A percentile compares a stretch with the other conserved stretches of the same genome.
phyloP scores from a whole-genome alignment of 306 rosid genomes.

The Acacia confusa region DNA sequence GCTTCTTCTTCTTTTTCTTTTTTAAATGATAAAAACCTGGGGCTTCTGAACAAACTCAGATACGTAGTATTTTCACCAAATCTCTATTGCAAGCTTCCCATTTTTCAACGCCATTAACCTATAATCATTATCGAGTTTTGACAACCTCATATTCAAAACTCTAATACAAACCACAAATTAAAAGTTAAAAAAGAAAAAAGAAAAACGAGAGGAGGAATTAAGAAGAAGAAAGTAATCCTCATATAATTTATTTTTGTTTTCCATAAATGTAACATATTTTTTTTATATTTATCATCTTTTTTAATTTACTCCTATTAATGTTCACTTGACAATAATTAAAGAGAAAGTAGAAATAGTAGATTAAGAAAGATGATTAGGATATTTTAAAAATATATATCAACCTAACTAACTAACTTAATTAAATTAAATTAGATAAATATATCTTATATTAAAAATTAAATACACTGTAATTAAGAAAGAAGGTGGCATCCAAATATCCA shows the following conservation, averaged over 20 bases:
- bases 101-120: background rate
- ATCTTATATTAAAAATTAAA: too few species aligned
- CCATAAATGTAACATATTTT: too few species aligned
- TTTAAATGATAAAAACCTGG: too few species aligned
- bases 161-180: background rate
- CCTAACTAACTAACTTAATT: too few species aligned
- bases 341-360: fast-evolving
- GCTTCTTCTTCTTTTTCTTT: too few species aligned
- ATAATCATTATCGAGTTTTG: background rate
- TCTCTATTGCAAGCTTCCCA: background rate
- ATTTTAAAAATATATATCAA: too few species aligned
- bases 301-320: too few species aligned
- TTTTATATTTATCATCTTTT: too few species aligned
- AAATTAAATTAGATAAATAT: too few species aligned
- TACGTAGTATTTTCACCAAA: background rate
- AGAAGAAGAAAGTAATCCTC: background rate
- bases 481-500: conserved; percentile 34
- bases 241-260: too few species aligned
- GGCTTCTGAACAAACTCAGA: background rate
- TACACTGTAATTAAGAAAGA: background rate
- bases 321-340: too few species aligned
- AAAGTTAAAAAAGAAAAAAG: background rate
- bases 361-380: fast-evolving
- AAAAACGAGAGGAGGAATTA: background rate
- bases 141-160: background rate